Evolutionary conservation across 1,284 basidiomycete species (phyloP).

Genomic region (Puccinia coronata): DNA sequence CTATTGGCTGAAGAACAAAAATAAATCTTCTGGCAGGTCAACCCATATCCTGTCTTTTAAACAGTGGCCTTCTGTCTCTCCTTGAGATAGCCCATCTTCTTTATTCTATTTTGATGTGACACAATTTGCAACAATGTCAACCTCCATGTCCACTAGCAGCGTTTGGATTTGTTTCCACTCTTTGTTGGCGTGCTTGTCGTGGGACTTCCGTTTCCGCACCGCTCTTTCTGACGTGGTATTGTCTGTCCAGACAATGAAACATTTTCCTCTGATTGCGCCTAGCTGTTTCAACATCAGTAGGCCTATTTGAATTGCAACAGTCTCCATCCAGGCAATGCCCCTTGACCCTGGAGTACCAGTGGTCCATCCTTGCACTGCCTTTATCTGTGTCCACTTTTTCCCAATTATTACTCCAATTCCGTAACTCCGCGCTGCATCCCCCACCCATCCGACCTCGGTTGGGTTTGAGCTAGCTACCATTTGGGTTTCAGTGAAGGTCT

Average conservation of each 20-base stretch:
- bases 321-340: slow-evolving; percentile 17
- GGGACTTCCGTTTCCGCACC: not conserved
- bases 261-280: not conserved
- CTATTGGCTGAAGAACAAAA: too few species aligned
- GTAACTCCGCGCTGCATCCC: not conserved
- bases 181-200: not conserved
- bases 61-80: too few species aligned
- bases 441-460: not conserved
- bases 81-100: too few species aligned
- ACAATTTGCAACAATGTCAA: too few species aligned
- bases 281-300: not conserved
- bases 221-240: not conserved
- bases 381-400: not conserved
- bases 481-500: not conserved
- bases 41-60: too few species aligned
- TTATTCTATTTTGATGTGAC: too few species aligned
- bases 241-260: not conserved
- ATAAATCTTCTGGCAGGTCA: too few species aligned
- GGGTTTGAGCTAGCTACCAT: not conserved
- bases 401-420: not conserved
- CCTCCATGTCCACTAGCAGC: not conserved
- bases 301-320: not conserved
- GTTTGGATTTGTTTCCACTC: slow-evolving; percentile 19
- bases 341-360: too few species aligned
- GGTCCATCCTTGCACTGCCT: not conserved